Conservation (phyloP, 1,284 basidiomycete species). For the Rhodotorula sp. region DNA sequence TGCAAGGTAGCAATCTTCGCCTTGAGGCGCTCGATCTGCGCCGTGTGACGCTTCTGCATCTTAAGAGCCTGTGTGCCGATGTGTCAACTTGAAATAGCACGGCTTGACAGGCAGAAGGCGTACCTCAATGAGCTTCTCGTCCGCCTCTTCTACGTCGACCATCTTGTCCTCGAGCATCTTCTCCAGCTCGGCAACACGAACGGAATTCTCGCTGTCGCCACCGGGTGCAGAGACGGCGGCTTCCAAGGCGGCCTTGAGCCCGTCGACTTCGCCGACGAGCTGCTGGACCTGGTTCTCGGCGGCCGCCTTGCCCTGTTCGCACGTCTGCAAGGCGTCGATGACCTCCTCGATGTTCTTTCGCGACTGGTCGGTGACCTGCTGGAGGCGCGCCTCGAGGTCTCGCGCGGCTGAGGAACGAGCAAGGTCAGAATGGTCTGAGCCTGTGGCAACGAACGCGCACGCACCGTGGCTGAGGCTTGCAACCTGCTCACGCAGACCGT, state of each 20-base stretch:
- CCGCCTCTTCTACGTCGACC: conserved; percentile 36
- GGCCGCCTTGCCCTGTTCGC: conserved; percentile 19
- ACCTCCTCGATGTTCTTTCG: conserved; percentile 17
- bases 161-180: conserved; percentile 21
- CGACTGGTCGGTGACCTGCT: conserved; percentile 1
- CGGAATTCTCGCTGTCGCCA: conserved; percentile 1
- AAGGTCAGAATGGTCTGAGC: background rate
- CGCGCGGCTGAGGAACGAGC: background rate
- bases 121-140: conserved; percentile 40
- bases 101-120: background rate
- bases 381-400: background rate
- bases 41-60: conserved; percentile 28
- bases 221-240: background rate
- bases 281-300: conserved; percentile 17
- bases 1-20: conserved; percentile 32
- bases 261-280: background rate
- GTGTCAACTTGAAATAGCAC: fast-evolving
- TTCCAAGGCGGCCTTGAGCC: background rate
- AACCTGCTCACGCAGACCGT: conserved; percentile 1
- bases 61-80: conserved; percentile 26
- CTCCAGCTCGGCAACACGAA: conserved; percentile 28
- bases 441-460: background rate
- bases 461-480: conserved; percentile 9
- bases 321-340: conserved; percentile 3
- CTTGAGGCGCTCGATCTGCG: conserved; percentile 37